Base-by-base conservation (phyloP, 441 rosid genomes). In the Mallotus japonicus region DNA sequence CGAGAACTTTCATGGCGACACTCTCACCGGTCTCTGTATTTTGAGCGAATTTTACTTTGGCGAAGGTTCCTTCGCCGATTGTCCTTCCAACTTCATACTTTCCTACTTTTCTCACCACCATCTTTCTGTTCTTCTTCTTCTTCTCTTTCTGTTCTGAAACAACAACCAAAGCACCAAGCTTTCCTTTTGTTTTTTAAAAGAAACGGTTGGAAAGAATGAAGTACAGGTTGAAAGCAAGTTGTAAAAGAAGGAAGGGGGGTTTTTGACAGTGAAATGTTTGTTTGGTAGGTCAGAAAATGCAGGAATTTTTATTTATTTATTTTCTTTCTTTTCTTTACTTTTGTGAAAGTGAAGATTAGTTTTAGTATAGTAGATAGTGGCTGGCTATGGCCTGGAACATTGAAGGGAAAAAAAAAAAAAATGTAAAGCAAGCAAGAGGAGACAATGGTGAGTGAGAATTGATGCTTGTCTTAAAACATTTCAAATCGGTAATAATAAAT, bases 11-110 rank as follows among this genome's bases (percentile, higher is more conserved):
- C 98, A 92, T 87, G 82, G 99, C 99, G 24, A 95, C 99, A 78
- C 99, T 95, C 83, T 92, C 97, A 9, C 99, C 98, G 42, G 98
- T 90, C 85, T 95, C 98, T 2, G 97, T 95, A 85, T 95, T 95
- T 78, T 91, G 99, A 9, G 98, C 98, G 74, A 95, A 95, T 89
- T 91, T 95, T 8, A 95, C 98, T 82, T 95, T 95, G 0, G 99
- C 97, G 75, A 90, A 95, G 65, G 96, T 92, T 54, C 98, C 98
- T 86, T 92, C 99, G 14, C 99, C 99, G 72, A 92, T 90, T 10
- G 99, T 95, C 70, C 99, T 91, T 67, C 99, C 98, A 40, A 92
- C 80, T 78, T 95, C 99, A 79, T 95, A 95, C 85, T 92, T 95
- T 0, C 99, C 99, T 4, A 92, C 96, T 75, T 89, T 93, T 77